phyloP scores from a whole-genome alignment of 2,329 filamentous ascomycete species.

The Diaporthe sp. region DNA sequence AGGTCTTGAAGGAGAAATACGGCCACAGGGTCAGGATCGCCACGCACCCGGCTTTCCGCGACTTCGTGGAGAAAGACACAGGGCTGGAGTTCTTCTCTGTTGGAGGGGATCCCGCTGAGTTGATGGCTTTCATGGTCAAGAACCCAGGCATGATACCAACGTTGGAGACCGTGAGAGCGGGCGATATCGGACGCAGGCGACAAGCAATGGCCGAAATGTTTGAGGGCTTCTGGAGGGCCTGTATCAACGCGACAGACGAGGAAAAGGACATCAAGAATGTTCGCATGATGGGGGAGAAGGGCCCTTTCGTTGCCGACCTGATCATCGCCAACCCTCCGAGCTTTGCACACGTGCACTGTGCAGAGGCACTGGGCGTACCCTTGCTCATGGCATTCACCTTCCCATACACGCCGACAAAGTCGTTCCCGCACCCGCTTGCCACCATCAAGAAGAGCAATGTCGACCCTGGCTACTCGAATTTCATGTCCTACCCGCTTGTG shows the following conservation, averaged over 20 bases:
- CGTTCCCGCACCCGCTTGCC: conserved; percentile 82
- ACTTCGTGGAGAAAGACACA: conserved; percentile 78
- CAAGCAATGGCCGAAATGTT: conserved; percentile 85
- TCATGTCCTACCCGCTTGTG: conserved; percentile 82
- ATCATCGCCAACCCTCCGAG: conserved; percentile 87
- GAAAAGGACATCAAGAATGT: conserved; percentile 69
- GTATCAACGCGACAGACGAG: conserved; percentile 78
- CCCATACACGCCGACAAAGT: conserved; percentile 79
- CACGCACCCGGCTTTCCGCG: conserved; percentile 80
- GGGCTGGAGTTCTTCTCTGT: conserved; percentile 84
- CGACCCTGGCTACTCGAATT: conserved; percentile 79
- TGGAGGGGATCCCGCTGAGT: conserved; percentile 80
- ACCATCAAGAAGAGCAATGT: conserved; percentile 80
- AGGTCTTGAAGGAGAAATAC: conserved; percentile 75
- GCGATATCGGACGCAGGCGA: conserved; percentile 76
- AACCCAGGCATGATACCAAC: conserved; percentile 83
- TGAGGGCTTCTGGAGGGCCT: conserved; percentile 83
- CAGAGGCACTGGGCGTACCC: conserved; percentile 81
- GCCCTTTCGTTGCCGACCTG: conserved; percentile 76
- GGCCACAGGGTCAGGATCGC: conserved; percentile 82
- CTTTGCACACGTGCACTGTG: conserved; percentile 83
- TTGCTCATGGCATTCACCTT: conserved; percentile 92
- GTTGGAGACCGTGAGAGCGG: conserved; percentile 76
- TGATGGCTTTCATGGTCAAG: conserved; percentile 92
- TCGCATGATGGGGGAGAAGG: conserved; percentile 72